Conservation (phyloP, 805 yeast genomes). For the Pichia pseudocactophila region DNA sequence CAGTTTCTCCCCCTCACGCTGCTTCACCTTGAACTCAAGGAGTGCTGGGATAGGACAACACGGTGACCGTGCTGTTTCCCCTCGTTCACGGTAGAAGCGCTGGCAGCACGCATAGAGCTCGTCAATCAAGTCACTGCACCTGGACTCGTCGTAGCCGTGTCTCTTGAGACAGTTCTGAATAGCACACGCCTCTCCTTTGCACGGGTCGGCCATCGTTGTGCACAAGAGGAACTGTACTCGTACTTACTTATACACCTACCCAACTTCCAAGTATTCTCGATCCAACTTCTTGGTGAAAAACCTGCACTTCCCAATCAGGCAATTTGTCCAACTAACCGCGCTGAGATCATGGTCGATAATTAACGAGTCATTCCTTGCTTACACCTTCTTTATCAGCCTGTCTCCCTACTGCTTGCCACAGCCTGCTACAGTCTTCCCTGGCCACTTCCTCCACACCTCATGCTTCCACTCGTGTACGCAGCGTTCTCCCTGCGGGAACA, state of each 20-base stretch:
- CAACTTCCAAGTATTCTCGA: too few species aligned
- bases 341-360: too few species aligned
- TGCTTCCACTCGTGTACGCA: not conserved
- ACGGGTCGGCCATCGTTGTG: too few species aligned
- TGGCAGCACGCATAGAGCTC: slow-evolving; percentile 68
- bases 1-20: slow-evolving; percentile 44
- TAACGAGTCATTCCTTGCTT: too few species aligned
- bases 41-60: slow-evolving; percentile 73
- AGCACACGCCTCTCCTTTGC: slow-evolving; percentile 74
- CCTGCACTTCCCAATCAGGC: too few species aligned
- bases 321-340: too few species aligned
- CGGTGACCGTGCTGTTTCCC: slow-evolving; percentile 50
- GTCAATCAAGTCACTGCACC: slow-evolving; percentile 63
- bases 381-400: too few species aligned
- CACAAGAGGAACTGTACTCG: too few species aligned
- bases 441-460: not conserved
- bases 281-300: too few species aligned
- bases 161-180: slow-evolving; percentile 70
- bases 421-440: not conserved
- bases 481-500: slow-evolving; percentile 32
- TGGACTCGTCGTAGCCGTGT: slow-evolving; percentile 60
- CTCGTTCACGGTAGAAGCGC: slow-evolving; percentile 51
- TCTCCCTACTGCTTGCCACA: not conserved
- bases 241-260: too few species aligned
- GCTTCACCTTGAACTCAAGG: slow-evolving; percentile 55